Conservation (phyloP, 164 flowering plant species). For the Stephania japonica region DNA sequence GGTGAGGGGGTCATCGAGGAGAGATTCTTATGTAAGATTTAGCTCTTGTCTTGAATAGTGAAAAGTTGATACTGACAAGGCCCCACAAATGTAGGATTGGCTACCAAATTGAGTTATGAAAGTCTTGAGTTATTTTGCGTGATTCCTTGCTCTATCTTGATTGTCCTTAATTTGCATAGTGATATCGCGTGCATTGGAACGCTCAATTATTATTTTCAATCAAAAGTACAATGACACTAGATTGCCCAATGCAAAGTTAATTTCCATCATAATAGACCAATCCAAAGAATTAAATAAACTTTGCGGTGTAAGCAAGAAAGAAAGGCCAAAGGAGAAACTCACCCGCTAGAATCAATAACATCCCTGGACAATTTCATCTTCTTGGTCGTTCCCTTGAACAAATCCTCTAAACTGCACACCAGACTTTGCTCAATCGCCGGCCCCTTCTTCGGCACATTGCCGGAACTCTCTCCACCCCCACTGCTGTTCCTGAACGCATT, state of each 20-base stretch:
- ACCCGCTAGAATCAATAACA: constrained; percentile 71
- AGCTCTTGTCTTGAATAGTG: no score
- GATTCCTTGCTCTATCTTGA: no score
- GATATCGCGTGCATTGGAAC: no score
- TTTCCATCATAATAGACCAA: background rate
- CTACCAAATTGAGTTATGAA: no score
- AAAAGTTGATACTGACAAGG: no score
- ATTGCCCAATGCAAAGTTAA: background rate
- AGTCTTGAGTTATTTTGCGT: no score
- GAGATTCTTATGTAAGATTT: no score
- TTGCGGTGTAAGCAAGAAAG: background rate
- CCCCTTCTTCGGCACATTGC: constrained; percentile 37
- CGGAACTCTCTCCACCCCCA: constrained; percentile 45
- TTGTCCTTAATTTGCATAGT: no score
- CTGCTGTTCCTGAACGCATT: constrained; percentile 40
- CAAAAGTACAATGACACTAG: background rate
- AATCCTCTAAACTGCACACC: constrained; percentile 82
- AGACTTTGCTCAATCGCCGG: constrained; percentile 58
- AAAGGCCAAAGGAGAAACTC: constrained; percentile 20
- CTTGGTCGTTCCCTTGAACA: constrained; percentile 88
- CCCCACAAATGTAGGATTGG: no score
- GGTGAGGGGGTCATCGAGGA: no score
- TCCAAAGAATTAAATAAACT: background rate
- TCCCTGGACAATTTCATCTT: constrained; percentile 97
- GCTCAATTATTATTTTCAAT: background rate